Base-by-base conservation (phyloP, 306 rosid species). In the Prunus dulcis region DNA sequence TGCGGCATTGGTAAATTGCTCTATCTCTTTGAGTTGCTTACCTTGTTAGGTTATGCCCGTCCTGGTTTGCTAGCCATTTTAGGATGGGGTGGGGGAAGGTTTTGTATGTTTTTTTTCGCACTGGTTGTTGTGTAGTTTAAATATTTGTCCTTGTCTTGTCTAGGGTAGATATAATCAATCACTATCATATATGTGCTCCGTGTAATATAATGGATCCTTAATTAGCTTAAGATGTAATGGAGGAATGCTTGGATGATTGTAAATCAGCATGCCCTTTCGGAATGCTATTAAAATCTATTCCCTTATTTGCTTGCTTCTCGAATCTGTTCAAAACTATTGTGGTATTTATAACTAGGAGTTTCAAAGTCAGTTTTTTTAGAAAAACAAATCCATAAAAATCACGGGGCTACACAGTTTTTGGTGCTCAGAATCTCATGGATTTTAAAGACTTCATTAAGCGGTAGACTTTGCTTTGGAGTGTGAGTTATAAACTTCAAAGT, bases 101-200 rank as follows among this genome's bases (percentile, higher is more conserved):
- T 27, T 27, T 27, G 30, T 28, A 28, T 28, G 30, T 28, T 28
- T 2, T 28, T 28, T 69, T 80, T 28, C 82, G 83, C 80, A 67
- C 19, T 67, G 82, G 12, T 28, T 83, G 20, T 25, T 82, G 67
- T 83, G 74, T 72, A 55, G 80, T 66, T 17, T 20, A 66, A 41
- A 66, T 67, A 18, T 45, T 20, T 56, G 55, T 46, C 41, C 77
- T 78, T 49, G 5, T 45, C 56, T 76, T 53, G 23, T 70, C 53
- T 80, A 23, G 69, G 71, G 71, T 73, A 80, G 81, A 61, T 79
- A 34, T 2, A 30, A 30, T 30, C 34, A 30, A 45, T 30, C 27
- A 30, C 74, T 65, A 19, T 22, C 49, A 49, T 61, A 46, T 73
- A 51, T 76, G 19, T 65, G 78, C 53, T 83, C 38, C 32, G 20